Evolutionary conservation across 225 moss, liverwort and hornwort species (phyloP), one percentile per base, ranked within the genome.

Genomic region (Bryum argenteum): DNA sequence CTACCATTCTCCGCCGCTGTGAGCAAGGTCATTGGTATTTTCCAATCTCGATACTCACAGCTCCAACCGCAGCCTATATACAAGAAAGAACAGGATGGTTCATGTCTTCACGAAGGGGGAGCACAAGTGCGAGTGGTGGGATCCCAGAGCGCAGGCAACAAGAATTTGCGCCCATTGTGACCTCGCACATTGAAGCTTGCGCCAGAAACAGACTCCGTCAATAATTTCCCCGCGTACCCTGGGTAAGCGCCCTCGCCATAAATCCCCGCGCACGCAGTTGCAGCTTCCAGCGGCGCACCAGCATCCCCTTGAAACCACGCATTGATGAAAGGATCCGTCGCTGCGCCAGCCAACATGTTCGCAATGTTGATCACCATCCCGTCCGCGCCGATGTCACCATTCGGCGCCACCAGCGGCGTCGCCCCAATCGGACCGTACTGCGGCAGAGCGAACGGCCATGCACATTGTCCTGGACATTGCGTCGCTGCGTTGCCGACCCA

Each of bases 321-420:
- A 23, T 61, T 95, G 62, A 84, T 80, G 66, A 82, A 95, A 8
- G 95, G 95, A 22, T 95, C 89, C 3, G 95, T 95, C 0, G 85
- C 84, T 3, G 84, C 73, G 8, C 95, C 92, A 0, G 95, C 89
- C 18, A 95, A 53, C 69, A 92, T 84, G 66, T 58, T 70, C 0
- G 84, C 95, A 15, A 95, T 77, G 63, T 90, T 95, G 53, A 95
- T 91, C 23, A 92, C 61, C 92, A 95, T 95, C 0, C 92, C 95
- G 19, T 95, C 92, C 0, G 84, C 76, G 9, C 92, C 95, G 1
- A 95, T 81, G 66, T 91, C 87, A 6, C 81, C 91, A 59, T 85
- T 95, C 0, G 95, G 95, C 0, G 95, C 77, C n/a, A 82, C 76
- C 16, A 81, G 10, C 12, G 83, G 15, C 22, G 22, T 17, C 8